phyloP scores from a whole-genome alignment of 2,329 filamentous ascomycete species.

The Sphaerulina vaccinii region DNA sequence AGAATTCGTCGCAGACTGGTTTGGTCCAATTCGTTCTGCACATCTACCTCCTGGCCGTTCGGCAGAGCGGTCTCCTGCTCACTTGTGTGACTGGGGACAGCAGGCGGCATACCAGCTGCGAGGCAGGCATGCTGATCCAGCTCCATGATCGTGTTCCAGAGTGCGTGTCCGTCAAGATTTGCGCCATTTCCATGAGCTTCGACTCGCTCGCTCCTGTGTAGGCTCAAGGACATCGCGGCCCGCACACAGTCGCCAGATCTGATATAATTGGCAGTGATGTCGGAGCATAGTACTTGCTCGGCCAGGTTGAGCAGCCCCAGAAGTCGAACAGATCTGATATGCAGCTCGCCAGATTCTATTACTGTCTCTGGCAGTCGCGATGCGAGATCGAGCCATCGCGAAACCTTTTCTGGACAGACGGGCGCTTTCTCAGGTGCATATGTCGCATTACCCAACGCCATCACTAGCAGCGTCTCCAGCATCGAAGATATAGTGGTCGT shows the following conservation, averaged over 20 bases:
- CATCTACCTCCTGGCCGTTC: background rate
- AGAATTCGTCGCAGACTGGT: constrained; percentile 5
- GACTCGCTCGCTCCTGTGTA: constrained; percentile 1
- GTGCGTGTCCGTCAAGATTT: background rate
- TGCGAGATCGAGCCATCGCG: constrained; percentile 15
- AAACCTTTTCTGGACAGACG: background rate
- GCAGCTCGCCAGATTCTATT: constrained; percentile 8
- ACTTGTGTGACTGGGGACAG: background rate
- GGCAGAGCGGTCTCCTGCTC: background rate
- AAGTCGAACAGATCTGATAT: constrained; percentile 2
- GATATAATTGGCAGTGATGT: constrained; percentile 14
- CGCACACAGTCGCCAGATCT: constrained; percentile 14
- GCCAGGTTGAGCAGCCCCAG: constrained; percentile 12
- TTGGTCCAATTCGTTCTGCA: background rate
- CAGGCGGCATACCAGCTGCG: constrained; percentile 16
- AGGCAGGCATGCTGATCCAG: constrained; percentile 20
- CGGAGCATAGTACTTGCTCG: constrained; percentile 13
- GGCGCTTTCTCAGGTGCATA: constrained; percentile 11
- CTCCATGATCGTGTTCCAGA: constrained; percentile 19
- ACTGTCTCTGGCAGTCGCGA: constrained; percentile 5
- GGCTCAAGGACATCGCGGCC: constrained; percentile 12
- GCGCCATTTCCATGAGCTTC: background rate
- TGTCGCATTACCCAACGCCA: constrained; percentile 15
- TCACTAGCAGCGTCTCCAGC: constrained; percentile 7
- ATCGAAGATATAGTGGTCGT: constrained; percentile 7